Evolutionary conservation across 345 rosid species (phyloP).

Genomic region (Corchorus capsularis): DNA sequence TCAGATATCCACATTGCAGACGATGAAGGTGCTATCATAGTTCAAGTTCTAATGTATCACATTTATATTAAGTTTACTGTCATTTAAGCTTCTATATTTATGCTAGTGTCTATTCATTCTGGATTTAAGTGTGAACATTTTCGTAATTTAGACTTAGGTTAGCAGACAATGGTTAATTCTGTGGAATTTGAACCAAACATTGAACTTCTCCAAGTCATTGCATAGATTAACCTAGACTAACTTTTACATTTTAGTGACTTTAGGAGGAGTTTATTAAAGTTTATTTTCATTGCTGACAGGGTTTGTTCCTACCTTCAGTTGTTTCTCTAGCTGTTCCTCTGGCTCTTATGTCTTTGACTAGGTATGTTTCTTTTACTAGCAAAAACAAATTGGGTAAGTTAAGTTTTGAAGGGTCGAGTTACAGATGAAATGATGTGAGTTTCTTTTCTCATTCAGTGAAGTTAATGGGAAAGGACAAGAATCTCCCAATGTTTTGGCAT

Average conservation of each 20-base stretch:
- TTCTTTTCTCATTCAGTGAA: conserved; percentile 56
- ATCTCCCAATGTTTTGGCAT: conserved; percentile 58
- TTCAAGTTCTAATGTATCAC: conserved; percentile 19
- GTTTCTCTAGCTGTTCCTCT: conserved; percentile 86
- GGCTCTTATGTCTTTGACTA: conserved; percentile 84
- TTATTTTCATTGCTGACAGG: conserved; percentile 43
- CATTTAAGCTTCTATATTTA: background rate
- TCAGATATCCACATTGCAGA: conserved; percentile 79
- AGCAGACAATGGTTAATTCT: background rate
- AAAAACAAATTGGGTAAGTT: conserved; percentile 11
- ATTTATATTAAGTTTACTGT: background rate
- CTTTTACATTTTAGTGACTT: background rate
- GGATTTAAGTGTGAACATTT: background rate
- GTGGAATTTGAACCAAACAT: background rate
- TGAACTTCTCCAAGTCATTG: background rate
- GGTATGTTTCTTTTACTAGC: conserved; percentile 51
- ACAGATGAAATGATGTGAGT: conserved; percentile 33
- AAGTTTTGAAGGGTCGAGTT: conserved; percentile 9
- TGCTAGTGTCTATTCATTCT: background rate
- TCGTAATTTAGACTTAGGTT: background rate
- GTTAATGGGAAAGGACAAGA: conserved; percentile 81
- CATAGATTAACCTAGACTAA: background rate
- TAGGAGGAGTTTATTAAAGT: conserved; percentile 1
- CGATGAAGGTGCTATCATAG: conserved; percentile 69
- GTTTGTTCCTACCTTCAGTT: conserved; percentile 65